Conservation (phyloP, 257 asterid genomes). For the Buddleja alternifolia region DNA sequence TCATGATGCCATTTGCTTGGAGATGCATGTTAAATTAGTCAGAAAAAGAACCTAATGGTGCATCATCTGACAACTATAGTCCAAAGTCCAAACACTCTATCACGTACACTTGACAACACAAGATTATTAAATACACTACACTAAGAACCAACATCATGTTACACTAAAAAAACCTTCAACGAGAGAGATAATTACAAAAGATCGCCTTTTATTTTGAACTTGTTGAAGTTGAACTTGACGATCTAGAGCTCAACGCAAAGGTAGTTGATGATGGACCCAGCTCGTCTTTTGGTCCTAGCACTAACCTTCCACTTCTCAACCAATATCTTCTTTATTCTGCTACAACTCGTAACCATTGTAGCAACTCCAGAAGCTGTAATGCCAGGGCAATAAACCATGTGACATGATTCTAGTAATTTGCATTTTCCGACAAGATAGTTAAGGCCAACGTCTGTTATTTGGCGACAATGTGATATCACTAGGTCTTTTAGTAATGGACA, state of each 20-base stretch:
- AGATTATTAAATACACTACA: too few species aligned
- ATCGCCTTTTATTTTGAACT: too few species aligned
- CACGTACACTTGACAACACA: too few species aligned
- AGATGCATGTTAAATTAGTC: too few species aligned
- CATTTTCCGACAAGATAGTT: slow-evolving; percentile 60
- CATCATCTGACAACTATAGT: too few species aligned
- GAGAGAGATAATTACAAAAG: too few species aligned
- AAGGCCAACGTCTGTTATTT: slow-evolving; percentile 68
- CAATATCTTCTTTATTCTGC: slow-evolving; percentile 62
- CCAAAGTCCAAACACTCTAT: too few species aligned
- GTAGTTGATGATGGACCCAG: slow-evolving; percentile 76
- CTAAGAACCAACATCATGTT: too few species aligned
- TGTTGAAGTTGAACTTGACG: neutral
- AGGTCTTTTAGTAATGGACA: slow-evolving; percentile 78
- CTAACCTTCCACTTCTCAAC: slow-evolving; percentile 86
- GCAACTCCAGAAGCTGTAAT: slow-evolving; percentile 73
- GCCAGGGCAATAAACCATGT: slow-evolving; percentile 84
- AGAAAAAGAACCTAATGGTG: too few species aligned
- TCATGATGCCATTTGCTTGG: too few species aligned
- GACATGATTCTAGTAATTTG: slow-evolving; percentile 63
- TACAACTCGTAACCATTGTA: slow-evolving; percentile 64
- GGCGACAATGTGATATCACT: slow-evolving; percentile 86
- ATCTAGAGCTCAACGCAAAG: slow-evolving; percentile 71
- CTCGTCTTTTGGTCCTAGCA: slow-evolving; percentile 75
- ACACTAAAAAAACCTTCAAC: too few species aligned